These are phyloP conservation scores for Candida andamanensis DNA, from an alignment of 805 yeast species.

Conservation along the genomic window DNA sequence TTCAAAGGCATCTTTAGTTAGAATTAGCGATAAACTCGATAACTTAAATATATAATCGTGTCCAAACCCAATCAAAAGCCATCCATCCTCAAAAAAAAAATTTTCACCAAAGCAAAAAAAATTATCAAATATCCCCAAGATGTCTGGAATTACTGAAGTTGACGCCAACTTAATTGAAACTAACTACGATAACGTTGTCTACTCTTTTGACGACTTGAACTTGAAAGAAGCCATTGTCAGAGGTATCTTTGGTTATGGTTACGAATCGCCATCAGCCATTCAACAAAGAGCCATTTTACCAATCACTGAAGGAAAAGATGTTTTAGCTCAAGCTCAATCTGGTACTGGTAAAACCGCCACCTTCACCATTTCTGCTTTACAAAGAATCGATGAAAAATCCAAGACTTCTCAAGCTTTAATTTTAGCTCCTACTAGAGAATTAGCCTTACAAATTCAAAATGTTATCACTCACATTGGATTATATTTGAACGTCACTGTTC, in stretches of 20 bases:
- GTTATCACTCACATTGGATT: constrained; percentile 87
- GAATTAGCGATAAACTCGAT: too few relatives aligned
- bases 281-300: constrained; percentile 78
- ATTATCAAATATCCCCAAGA: constrained; percentile 12
- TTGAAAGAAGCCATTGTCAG: constrained; percentile 68
- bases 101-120: constrained; percentile 4
- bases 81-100: constrained; percentile 5
- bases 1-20: too few relatives aligned
- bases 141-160: constrained; percentile 71
- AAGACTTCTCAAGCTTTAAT: constrained; percentile 88
- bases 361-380: constrained; percentile 68
- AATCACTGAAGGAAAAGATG: constrained; percentile 68
- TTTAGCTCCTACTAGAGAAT: constrained; percentile 95
- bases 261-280: constrained; percentile 76
- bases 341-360: constrained; percentile 94
- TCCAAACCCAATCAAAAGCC: too few relatives aligned
- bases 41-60: too few relatives aligned
- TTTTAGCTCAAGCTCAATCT: constrained; percentile 80
- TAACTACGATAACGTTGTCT: constrained; percentile 88
- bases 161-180: constrained; percentile 83
- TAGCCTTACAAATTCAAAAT: constrained; percentile 92
- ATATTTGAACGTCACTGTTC: constrained; percentile 85
- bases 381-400: constrained; percentile 66
- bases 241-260: constrained; percentile 79
- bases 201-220: constrained; percentile 69